Evolutionary conservation across 2,329 filamentous ascomycete genomes (phyloP).

Genomic region (Aspergillus felis): DNA sequence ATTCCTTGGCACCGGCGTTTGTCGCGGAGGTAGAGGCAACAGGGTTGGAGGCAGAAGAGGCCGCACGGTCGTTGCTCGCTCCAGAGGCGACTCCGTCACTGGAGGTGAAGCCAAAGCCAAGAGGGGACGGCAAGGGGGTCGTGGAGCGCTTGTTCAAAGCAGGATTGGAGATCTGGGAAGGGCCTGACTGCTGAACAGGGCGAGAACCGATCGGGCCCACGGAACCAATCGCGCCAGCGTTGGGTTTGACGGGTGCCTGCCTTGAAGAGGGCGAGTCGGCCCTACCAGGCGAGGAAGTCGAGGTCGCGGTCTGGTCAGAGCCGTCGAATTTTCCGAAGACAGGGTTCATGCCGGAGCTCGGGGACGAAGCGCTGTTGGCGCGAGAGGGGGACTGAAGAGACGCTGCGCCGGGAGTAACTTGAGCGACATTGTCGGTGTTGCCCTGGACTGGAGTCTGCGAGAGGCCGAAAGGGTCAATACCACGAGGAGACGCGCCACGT

Average conservation of each 20-base stretch:
- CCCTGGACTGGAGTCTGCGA: conserved; percentile 46
- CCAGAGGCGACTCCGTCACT: conserved; percentile 40
- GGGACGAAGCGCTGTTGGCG: conserved; percentile 81
- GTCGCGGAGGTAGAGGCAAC: conserved; percentile 42
- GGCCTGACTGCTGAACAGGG: conserved; percentile 58
- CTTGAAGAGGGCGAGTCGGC: conserved; percentile 67
- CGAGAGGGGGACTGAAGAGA: conserved; percentile 58
- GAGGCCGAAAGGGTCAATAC: conserved; percentile 66
- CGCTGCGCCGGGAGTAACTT: conserved; percentile 38
- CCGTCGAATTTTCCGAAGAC: conserved; percentile 57
- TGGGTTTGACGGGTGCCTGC: conserved; percentile 53
- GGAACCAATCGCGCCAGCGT: conserved; percentile 54
- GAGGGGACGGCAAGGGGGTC: conserved; percentile 85
- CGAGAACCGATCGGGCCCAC: conserved; percentile 94
- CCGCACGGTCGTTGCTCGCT: conserved; percentile 48
- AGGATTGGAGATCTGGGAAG: conserved; percentile 49
- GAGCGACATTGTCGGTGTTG: conserved; percentile 50
- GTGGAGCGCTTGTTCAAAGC: conserved; percentile 76
- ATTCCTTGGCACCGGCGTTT: conserved; percentile 33
- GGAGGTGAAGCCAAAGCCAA: conserved; percentile 67
- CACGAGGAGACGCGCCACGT: conserved; percentile 74
- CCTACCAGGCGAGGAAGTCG: conserved; percentile 77
- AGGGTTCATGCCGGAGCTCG: conserved; percentile 44
- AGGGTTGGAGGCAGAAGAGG: conserved; percentile 59
- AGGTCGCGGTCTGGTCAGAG: conserved; percentile 68